Conservation (phyloP, 106 monocot genomes). For the Platanthera zijinensis region DNA sequence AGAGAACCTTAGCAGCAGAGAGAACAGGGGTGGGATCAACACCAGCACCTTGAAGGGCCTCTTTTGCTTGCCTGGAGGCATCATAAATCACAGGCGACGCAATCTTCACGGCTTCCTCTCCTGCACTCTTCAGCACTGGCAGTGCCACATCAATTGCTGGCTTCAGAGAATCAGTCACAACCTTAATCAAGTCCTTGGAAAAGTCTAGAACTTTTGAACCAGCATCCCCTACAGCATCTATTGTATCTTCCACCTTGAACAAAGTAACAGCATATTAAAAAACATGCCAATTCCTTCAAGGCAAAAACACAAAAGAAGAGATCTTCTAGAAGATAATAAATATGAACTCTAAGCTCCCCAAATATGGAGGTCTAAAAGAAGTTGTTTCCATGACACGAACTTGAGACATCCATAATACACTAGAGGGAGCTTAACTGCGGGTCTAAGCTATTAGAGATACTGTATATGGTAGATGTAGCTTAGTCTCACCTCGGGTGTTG, state of each 20-base stretch:
- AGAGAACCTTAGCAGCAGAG: conserved; percentile 54
- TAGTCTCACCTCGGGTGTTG: no score
- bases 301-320: not conserved
- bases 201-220: conserved; percentile 39
- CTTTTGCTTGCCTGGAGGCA: conserved; percentile 67
- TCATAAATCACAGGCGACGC: conserved; percentile 64
- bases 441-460: no score
- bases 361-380: no score
- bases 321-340: not conserved
- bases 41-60: conserved; percentile 69
- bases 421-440: no score
- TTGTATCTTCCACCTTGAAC: conserved; percentile 56
- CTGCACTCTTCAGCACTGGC: conserved; percentile 50
- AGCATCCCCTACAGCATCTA: conserved; percentile 48
- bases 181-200: conserved; percentile 30
- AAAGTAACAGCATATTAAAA: not conserved
- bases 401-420: no score
- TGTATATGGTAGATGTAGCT: no score
- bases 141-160: conserved; percentile 58
- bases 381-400: no score
- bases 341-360: no score
- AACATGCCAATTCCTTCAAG: not conserved
- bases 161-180: conserved; percentile 48
- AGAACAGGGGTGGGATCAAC: conserved; percentile 61
- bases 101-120: conserved; percentile 62